Evolutionary conservation across 768 basidiomycete genomes (phyloP), one percentile per base, ranked within the genome.

Genomic region (Naganishia onofrii): DNA sequence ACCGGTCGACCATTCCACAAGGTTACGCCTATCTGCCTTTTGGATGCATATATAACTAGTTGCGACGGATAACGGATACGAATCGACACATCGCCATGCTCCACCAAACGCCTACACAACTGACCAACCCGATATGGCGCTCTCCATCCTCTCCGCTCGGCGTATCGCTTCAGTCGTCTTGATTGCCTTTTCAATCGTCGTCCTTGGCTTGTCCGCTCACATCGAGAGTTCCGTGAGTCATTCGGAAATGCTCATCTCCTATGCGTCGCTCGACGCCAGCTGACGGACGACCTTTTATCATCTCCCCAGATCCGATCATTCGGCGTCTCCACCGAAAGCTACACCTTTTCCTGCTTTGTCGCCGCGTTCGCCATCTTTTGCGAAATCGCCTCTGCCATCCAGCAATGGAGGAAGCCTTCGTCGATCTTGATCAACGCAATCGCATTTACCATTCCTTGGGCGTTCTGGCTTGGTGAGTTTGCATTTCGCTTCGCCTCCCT

Each of bases 391-490:
- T 46, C 66, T 38, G 34, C 69, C 4, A 51, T 67, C 9, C 54
- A 31, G 8, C 60, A 63, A 44, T 63, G 60, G 60, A 63, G 17
- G 38, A 63, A 63, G 10, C 60, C 60, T 26, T 26, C 42, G 36
- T 42, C 54, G 69, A 36, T 42, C 51, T 31, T 64, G 66, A 52
- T 12, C 21, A 15, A 57, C 60, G 21, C 46, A 55, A 23, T 57
- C 0, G 52, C 65, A 19, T 66, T 44, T 23, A 8, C 74, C 4
- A n/a, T 64, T 12, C 34, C 21, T 8, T 75, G 74, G 76, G 67
- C 74, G 32, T 68, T 76, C 52, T 76, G 74, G 74, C 66, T 76
- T 19, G 74, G 76, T 76, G 60, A 60, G 74, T 73, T 9, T 55
- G n/a, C n/a, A n/a, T n/a, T n/a, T n/a, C n/a, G n/a, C n/a, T 42